Evolutionary conservation across 768 basidiomycete species (phyloP).

Genomic region (Pleurotus tuoliensis): DNA sequence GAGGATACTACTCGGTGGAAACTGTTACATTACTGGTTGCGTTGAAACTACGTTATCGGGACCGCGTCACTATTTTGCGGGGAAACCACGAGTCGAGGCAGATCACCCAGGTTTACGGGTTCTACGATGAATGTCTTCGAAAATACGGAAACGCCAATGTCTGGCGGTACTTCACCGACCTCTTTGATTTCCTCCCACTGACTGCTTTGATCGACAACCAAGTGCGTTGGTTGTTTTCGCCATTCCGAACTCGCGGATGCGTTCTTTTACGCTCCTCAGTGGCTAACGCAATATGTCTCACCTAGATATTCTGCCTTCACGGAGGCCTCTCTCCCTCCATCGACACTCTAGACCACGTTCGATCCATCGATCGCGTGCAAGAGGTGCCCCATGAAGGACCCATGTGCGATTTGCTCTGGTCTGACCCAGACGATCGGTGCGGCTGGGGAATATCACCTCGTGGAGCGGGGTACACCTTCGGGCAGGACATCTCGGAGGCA

Average conservation of each 20-base stretch:
- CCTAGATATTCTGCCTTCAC: conserved; percentile 96
- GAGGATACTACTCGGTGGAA: conserved; percentile 99
- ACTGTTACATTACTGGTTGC: conserved; percentile 97
- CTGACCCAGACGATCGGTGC: conserved; percentile 98
- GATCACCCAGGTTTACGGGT: conserved; percentile 99
- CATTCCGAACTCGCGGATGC: not conserved
- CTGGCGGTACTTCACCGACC: conserved; percentile 98
- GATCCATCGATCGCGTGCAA: conserved; percentile 97
- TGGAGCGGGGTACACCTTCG: conserved; percentile 98
- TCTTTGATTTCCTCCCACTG: conserved; percentile 96
- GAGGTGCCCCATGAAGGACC: conserved; percentile 99
- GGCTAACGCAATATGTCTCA: not conserved
- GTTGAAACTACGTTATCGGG: conserved; percentile 95
- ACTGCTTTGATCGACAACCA: conserved; percentile 99
- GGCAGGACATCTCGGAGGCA: conserved; percentile 97
- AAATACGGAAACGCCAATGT: conserved; percentile 99
- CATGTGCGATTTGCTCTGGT: conserved; percentile 99
- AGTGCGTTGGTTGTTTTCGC: conserved; percentile 50
- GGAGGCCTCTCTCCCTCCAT: conserved; percentile 98
- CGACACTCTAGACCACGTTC: conserved; percentile 98
- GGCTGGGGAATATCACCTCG: conserved; percentile 99
- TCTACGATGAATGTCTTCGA: conserved; percentile 98
- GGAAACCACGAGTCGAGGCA: conserved; percentile 99
- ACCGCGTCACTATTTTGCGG: conserved; percentile 95
- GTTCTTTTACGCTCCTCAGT: not conserved